Base-by-base conservation (phyloP, 1,284 basidiomycete genomes). In the Cryptococcus depauperatus region DNA sequence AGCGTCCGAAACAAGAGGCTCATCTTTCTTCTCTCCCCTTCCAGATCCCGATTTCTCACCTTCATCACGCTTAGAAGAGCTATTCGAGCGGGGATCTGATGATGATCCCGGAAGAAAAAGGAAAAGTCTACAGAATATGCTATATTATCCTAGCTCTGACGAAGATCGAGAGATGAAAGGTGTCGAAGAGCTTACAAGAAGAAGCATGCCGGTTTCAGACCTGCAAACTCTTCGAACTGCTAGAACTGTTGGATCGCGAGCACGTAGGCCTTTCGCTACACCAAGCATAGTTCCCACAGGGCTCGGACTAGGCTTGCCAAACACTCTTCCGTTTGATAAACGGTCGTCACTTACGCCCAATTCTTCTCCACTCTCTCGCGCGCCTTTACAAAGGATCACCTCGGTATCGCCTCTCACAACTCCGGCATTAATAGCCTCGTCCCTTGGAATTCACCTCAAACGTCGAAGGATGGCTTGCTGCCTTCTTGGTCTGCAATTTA, bases 391-490 rank as follows among this genome's bases (percentile, higher is more conserved):
- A 35, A 39, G 57, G 14, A 41, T 58, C 7, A 41, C 55, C 4
- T 62, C 57, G 5, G 42, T 65, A 14, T 56, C 51, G 5, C 65
- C 67, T 0, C 48, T 69, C 9, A 66, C 67, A 2, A 45, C 57
- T 4, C 58, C 60, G 2, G 58, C 62, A 2, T 57, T 69, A 13
- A 64, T 60, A 43, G 65, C 65, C 3, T 48, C 61, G 3, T 63
- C 57, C 46, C 47, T 65, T 4, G 61, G 59, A 14, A 55, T 66
- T 0, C 67, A 69, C 43, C 51, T 63, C 11, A 64, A 62, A 40
- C 44, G 67, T 3, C 46, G 65, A 7, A 47, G 61, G 16, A 35
- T 68, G 10, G 65, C 62, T 0, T 66, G 64, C 51, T 68, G 61
- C 47, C 52, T 69, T 1, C 55, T 69, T 1, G 67, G 62, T 2